A percentile compares a stretch with the other conserved stretches of the same genome.
phyloP scores from a whole-genome alignment of 2,329 filamentous ascomycete genomes.

The Phialophora macrospora region DNA sequence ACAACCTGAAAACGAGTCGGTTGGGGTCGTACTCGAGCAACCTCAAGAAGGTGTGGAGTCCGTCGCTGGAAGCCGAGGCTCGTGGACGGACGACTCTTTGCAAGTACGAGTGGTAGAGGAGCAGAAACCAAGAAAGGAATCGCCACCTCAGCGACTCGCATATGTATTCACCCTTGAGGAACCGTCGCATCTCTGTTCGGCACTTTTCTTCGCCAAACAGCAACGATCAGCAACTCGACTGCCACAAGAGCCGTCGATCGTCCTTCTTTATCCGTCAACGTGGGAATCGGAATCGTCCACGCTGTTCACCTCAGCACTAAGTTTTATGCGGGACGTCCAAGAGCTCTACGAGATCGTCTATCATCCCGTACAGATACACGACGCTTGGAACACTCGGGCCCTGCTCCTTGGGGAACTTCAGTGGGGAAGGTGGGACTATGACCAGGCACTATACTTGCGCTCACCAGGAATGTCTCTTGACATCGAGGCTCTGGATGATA shows the following conservation, averaged over 20 bases:
- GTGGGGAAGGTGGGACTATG: constrained; percentile 43
- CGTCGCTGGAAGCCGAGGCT: not conserved
- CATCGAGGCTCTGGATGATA: constrained; percentile 45
- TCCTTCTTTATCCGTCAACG: constrained; percentile 54
- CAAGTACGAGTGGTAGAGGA: constrained; percentile 17
- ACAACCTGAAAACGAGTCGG: constrained; percentile 30
- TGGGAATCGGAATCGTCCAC: constrained; percentile 45
- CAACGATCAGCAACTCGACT: constrained; percentile 39
- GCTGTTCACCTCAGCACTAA: constrained; percentile 42
- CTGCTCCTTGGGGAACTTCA: constrained; percentile 38
- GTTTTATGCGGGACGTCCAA: constrained; percentile 47
- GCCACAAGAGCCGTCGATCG: constrained; percentile 46
- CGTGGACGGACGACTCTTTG: constrained; percentile 6
- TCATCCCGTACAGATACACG: constrained; percentile 34
- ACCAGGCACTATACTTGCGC: constrained; percentile 51
- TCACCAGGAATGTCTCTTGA: constrained; percentile 50
- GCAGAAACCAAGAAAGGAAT: constrained; percentile 1
- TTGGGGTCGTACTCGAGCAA: constrained; percentile 15
- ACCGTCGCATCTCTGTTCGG: constrained; percentile 52
- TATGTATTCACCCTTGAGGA: constrained; percentile 53
- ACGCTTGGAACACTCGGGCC: constrained; percentile 28
- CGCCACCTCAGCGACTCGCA: constrained; percentile 26
- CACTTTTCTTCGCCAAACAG: constrained; percentile 51
- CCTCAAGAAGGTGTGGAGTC: constrained; percentile 15
- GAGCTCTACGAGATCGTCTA: constrained; percentile 48